Evolutionary conservation across 2,329 filamentous ascomycete species (phyloP).

Genomic region (Trichoderma sp.): DNA sequence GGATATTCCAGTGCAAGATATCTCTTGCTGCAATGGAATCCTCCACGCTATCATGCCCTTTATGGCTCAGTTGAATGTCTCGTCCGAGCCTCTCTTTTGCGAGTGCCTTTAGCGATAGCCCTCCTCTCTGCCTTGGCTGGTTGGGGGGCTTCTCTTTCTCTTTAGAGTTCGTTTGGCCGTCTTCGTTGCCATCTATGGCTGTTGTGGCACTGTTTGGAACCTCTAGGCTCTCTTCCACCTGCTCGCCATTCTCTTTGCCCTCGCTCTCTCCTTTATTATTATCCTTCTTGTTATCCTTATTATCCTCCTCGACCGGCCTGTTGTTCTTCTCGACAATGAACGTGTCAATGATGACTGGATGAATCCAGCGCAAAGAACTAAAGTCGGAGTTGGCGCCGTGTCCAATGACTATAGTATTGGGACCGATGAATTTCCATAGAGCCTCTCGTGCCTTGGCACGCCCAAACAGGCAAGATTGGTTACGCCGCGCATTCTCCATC

Average conservation of each 20-base stretch:
- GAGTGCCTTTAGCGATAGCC: conserved; percentile 45
- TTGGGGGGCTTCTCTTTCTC: conserved; percentile 22
- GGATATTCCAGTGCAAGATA: conserved; percentile 43
- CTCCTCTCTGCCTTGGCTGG: conserved; percentile 26
- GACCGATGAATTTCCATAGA: conserved; percentile 48
- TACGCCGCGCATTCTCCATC: conserved; percentile 41
- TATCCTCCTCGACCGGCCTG: conserved; percentile 23
- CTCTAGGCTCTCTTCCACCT: background rate
- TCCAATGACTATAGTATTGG: conserved; percentile 50
- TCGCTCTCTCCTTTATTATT: conserved; percentile 17
- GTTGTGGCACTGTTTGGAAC: background rate
- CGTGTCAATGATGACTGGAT: conserved; percentile 49
- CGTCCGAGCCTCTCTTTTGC: conserved; percentile 40
- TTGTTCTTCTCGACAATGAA: conserved; percentile 37
- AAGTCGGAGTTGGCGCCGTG: conserved; percentile 50
- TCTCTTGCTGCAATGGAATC: conserved; percentile 49
- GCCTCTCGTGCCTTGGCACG: conserved; percentile 44
- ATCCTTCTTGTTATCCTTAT: conserved; percentile 21
- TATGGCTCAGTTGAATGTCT: conserved; percentile 42
- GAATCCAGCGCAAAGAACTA: conserved; percentile 50
- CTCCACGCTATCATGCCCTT: conserved; percentile 48
- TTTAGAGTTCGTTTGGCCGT: background rate
- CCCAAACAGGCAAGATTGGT: conserved; percentile 43
- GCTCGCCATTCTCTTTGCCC: conserved; percentile 22
- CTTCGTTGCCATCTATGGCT: background rate